A percentile compares a stretch with the other conserved stretches of the same genome.
These are phyloP conservation scores for Thuja plicata DNA, from an alignment of 83 land plant species.

Conservation along the genomic window DNA sequence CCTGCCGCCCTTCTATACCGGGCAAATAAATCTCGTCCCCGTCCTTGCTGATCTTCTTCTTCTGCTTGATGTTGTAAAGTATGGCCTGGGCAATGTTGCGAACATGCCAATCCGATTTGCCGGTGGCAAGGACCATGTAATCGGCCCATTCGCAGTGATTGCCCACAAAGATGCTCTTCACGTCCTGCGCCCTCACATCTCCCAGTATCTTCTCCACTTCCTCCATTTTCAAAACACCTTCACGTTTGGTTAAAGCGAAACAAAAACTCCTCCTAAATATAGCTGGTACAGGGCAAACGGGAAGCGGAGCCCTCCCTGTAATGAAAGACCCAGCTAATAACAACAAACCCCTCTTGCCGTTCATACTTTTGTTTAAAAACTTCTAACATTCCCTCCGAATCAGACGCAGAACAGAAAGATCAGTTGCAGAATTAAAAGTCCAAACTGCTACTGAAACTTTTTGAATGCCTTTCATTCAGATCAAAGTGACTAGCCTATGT, in stretches of 20 bases:
- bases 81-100: slow-evolving; percentile 87
- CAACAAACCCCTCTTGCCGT: background rate
- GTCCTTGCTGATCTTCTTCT: background rate
- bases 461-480: too few relatives aligned
- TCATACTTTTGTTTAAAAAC: background rate
- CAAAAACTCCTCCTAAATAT: background rate
- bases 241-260: background rate
- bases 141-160: slow-evolving; percentile 78
- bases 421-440: too few relatives aligned
- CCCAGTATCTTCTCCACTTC: slow-evolving; percentile 70
- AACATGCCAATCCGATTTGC: slow-evolving; percentile 85
- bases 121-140: slow-evolving; percentile 84
- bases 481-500: too few relatives aligned
- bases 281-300: background rate
- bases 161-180: slow-evolving; percentile 61
- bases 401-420: too few relatives aligned
- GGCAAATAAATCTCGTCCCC: slow-evolving; percentile 21
- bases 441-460: too few relatives aligned
- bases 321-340: background rate
- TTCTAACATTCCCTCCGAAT: too few relatives aligned
- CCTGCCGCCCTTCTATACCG: slow-evolving; percentile 74
- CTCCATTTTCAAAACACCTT: slow-evolving; percentile 42
- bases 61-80: slow-evolving; percentile 37
- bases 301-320: background rate
- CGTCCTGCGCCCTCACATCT: slow-evolving; percentile 77